Percentiles rank a stretch among this genome's conserved stretches.
phyloP scores from a whole-genome alignment of 1,284 basidiomycete genomes.

The Fistulinella cinereoalba region DNA sequence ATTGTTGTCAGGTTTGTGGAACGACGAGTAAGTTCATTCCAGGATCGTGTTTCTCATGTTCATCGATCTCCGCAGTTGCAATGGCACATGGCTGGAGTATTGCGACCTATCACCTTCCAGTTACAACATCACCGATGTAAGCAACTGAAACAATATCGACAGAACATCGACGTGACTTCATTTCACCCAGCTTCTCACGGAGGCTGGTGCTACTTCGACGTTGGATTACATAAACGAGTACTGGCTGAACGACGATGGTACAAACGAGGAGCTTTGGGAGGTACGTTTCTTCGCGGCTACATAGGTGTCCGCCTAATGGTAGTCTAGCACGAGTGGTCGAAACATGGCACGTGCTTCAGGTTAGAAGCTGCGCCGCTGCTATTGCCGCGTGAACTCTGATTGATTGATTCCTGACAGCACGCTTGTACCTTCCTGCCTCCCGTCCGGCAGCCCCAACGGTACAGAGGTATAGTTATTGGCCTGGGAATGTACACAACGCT shows the following conservation, averaged over 20 bases:
- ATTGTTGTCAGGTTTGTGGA: neutral
- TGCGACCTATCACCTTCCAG: neutral
- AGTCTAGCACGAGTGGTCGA: neutral
- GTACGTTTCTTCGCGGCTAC: neutral
- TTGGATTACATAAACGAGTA: neutral
- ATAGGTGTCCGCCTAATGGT: neutral
- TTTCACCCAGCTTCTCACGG: neutral
- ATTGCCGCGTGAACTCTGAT: neutral
- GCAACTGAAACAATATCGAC: neutral
- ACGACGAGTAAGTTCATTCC: neutral
- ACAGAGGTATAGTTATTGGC: neutral
- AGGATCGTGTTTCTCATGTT: neutral
- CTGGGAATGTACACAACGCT: neutral
- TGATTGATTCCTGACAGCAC: neutral
- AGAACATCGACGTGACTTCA: neutral
- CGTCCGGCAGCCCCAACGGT: neutral
- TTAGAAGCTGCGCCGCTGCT: neutral
- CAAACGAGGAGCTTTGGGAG: neutral
- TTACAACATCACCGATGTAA: neutral
- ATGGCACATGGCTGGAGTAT: neutral
- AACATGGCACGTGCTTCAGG: neutral
- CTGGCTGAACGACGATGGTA: neutral
- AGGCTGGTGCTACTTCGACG: neutral
- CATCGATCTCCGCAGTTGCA: neutral
- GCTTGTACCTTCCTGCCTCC: neutral